Evolutionary conservation across 1,284 basidiomycete genomes (phyloP).

Genomic region (Irpex sp.): DNA sequence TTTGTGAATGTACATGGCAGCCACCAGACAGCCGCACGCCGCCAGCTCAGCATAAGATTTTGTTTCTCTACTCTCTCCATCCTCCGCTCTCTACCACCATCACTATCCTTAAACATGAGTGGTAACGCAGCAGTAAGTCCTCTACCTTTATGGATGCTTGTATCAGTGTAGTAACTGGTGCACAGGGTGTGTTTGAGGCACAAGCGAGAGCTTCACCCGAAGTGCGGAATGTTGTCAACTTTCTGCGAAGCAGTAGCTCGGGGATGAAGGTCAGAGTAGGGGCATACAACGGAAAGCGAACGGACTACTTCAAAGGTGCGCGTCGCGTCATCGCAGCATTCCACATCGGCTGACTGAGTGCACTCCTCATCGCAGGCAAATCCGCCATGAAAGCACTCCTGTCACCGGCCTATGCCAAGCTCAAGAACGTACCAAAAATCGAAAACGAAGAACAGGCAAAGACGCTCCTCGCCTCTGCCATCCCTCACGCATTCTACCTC

Average conservation of each 20-base stretch:
- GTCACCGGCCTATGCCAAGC: slow-evolving; percentile 88
- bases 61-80: slow-evolving; percentile 5
- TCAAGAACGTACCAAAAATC: slow-evolving; percentile 80
- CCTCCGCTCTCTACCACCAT: slow-evolving; percentile 5
- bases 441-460: slow-evolving; percentile 78
- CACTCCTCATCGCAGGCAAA: slow-evolving; percentile 59
- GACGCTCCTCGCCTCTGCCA: slow-evolving; percentile 65
- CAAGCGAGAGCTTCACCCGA: slow-evolving; percentile 75
- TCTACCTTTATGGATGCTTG: not conserved
- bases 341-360: not conserved
- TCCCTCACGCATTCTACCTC: slow-evolving; percentile 88
- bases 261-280: slow-evolving; percentile 91
- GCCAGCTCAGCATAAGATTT: slow-evolving; percentile 13
- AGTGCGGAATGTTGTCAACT: slow-evolving; percentile 78
- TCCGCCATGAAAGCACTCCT: slow-evolving; percentile 89
- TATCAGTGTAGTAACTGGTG: not conserved
- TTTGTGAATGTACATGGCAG: not conserved
- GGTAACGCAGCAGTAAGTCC: slow-evolving; percentile 5
- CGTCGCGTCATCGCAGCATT: slow-evolving; percentile 11
- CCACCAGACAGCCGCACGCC: slow-evolving; percentile 5
- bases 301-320: slow-evolving; percentile 97
- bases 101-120: slow-evolving; percentile 6
- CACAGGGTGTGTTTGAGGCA: slow-evolving; percentile 46
- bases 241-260: slow-evolving; percentile 79
- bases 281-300: slow-evolving; percentile 89